Conservation (phyloP, 768 basidiomycete genomes). For the Leucosporidium creatinivorum region DNA sequence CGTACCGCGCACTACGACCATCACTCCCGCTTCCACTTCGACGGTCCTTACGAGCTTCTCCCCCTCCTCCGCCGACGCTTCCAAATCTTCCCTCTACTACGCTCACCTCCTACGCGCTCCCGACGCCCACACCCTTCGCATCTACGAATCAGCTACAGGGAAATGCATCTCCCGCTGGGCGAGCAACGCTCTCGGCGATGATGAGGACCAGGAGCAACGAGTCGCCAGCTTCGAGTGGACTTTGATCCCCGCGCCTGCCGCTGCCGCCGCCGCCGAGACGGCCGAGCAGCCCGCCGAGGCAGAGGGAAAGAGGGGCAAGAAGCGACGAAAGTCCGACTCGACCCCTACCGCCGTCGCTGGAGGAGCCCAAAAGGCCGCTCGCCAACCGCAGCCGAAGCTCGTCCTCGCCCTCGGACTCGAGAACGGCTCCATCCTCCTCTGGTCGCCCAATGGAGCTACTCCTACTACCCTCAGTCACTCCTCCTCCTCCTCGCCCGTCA, state of each 20-base stretch:
- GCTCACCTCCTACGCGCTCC: conserved; percentile 25
- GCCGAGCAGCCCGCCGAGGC: neutral
- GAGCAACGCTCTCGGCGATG: conserved; percentile 12
- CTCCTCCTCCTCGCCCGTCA: conserved; percentile 20
- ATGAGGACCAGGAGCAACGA: conserved; percentile 11
- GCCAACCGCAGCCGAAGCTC: conserved; percentile 2
- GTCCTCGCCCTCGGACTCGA: conserved; percentile 29
- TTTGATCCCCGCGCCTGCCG: conserved; percentile 1
- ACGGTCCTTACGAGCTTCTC: conserved; percentile 20
- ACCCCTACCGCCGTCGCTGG: neutral
- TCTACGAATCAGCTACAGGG: conserved; percentile 19
- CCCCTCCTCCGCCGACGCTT: neutral
- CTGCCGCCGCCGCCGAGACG: neutral
- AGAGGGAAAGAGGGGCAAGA: conserved; percentile 30
- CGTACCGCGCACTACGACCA: conserved; percentile 21
- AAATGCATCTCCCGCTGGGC: conserved; percentile 30
- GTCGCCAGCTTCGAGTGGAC: conserved; percentile 26
- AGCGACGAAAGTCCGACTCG: conserved; percentile 30
- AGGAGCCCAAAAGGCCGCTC: neutral
- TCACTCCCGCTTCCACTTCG: conserved; percentile 23
- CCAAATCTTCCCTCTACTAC: conserved; percentile 13
- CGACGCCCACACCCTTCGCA: conserved; percentile 29
- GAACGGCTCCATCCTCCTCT: conserved; percentile 23
- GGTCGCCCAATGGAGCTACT: conserved; percentile 19
- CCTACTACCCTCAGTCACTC: conserved; percentile 19